Percentiles rank a stretch among this genome's conserved stretches.
These are phyloP conservation scores for Fraxinus americana DNA, from an alignment of 257 asterid species.

Conservation along the genomic window DNA sequence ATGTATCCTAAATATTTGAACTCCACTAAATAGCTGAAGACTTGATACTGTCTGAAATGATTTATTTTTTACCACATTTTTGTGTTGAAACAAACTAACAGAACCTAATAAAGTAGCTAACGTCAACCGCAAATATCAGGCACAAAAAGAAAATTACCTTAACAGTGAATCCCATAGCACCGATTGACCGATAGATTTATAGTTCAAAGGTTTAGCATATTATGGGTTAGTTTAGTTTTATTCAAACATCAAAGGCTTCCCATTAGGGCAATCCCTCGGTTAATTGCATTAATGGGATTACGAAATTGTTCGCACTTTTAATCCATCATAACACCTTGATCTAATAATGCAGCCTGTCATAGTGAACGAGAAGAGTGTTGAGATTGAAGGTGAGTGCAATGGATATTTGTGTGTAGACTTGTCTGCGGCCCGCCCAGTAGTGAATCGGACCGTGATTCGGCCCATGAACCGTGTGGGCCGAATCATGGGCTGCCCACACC, in stretches of 20 bases:
- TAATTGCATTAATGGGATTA: background rate
- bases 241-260: conserved; percentile 15
- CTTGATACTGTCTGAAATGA: no score
- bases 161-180: background rate
- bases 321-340: conserved; percentile 6
- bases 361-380: conserved; percentile 94
- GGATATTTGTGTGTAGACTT: conserved; percentile 65
- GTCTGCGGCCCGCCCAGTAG: no score
- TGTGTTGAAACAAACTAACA: no score
- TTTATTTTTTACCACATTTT: no score
- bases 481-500: no score
- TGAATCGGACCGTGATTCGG: no score
- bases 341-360: conserved; percentile 74
- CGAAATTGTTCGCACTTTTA: conserved; percentile 2
- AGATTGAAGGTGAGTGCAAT: conserved; percentile 93
- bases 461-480: no score
- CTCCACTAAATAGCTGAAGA: no score
- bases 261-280: conserved; percentile 17
- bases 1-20: no score
- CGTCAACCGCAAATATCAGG: background rate
- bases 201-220: conserved; percentile 3
- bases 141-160: background rate
- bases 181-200: background rate
- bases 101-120: no score
- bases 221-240: conserved; percentile 15